phyloP scores from a whole-genome alignment of 257 asterid species.

The Penstemon newberryi region DNA sequence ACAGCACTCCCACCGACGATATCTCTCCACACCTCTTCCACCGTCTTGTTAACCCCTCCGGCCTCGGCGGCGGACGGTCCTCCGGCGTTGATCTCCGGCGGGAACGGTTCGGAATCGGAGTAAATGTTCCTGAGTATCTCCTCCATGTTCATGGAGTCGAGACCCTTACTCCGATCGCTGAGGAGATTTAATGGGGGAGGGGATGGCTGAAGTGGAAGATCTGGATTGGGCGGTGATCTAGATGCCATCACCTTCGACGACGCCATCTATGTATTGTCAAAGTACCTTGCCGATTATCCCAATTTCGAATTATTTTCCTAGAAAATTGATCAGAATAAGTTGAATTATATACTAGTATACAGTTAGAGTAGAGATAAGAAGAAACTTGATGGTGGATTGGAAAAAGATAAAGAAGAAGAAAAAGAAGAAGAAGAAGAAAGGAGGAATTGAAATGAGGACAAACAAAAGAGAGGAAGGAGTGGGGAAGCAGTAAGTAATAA shows the following conservation, averaged over 20 bases:
- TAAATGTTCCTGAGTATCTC: constrained; percentile 70
- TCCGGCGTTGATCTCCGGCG: constrained; percentile 3
- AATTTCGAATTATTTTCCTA: too few species aligned
- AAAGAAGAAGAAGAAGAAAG: too few species aligned
- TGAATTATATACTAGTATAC: too few species aligned
- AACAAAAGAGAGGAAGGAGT: too few species aligned
- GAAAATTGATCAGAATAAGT: too few species aligned
- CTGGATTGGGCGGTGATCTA: constrained; percentile 90
- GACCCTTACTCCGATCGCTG: constrained; percentile 23
- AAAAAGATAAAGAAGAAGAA: too few species aligned
- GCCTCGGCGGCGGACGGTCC: not conserved
- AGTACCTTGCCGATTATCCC: too few species aligned
- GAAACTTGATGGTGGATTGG: too few species aligned
- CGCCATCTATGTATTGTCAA: constrained; percentile 46
- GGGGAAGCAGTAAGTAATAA: too few species aligned
- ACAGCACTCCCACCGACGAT: constrained; percentile 38
- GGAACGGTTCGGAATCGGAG: constrained; percentile 52
- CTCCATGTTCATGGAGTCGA: constrained; percentile 85
- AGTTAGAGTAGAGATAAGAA: too few species aligned
- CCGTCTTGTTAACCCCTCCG: constrained; percentile 22
- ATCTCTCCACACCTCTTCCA: constrained; percentile 47
- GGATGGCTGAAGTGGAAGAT: constrained; percentile 73
- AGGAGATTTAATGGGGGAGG: constrained; percentile 47
- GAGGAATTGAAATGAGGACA: too few species aligned
- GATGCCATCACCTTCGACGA: constrained; percentile 95